These are phyloP conservation scores for Ramalina peruviana DNA, from an alignment of 495 filamentous ascomycete species.

Conservation along the genomic window DNA sequence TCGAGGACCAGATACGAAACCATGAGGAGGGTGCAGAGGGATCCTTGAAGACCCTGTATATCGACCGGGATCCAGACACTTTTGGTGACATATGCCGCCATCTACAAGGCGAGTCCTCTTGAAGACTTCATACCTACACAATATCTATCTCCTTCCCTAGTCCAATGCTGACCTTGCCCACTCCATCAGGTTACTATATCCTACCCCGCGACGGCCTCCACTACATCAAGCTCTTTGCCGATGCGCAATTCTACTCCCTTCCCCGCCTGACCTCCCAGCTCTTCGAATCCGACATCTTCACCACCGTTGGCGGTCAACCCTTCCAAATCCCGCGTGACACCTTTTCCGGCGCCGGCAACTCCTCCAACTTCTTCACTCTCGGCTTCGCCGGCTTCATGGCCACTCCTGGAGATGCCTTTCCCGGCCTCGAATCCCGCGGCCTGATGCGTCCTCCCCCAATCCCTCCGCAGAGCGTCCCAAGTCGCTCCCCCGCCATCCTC, in stretches of 20 bases:
- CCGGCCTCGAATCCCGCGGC: constrained; percentile 62
- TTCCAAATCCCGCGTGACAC: constrained; percentile 87
- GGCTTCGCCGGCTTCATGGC: constrained; percentile 86
- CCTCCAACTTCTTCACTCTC: constrained; percentile 89
- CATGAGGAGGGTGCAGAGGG: constrained; percentile 39
- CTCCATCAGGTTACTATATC: constrained; percentile 59
- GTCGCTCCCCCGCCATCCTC: constrained; percentile 67
- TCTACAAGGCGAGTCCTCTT: constrained; percentile 51
- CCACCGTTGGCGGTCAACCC: constrained; percentile 68
- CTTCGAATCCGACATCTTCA: constrained; percentile 87
- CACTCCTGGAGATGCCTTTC: constrained; percentile 66
- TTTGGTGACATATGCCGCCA: constrained; percentile 84
- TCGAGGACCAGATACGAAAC: constrained; percentile 65
- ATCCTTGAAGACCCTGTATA: constrained; percentile 60
- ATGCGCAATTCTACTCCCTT: constrained; percentile 90
- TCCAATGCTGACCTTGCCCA: not conserved
- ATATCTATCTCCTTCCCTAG: not conserved
- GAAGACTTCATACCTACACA: not conserved
- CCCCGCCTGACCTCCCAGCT: constrained; percentile 84
- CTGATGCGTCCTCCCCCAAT: constrained; percentile 88
- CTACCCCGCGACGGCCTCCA: constrained; percentile 68
- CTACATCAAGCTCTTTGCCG: constrained; percentile 85
- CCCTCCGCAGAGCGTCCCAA: constrained; percentile 64
- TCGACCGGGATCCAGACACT: constrained; percentile 84
- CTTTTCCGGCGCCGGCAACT: constrained; percentile 72